Conservation (phyloP, 2,329 filamentous ascomycete genomes). For the Calonectria honghensis region DNA sequence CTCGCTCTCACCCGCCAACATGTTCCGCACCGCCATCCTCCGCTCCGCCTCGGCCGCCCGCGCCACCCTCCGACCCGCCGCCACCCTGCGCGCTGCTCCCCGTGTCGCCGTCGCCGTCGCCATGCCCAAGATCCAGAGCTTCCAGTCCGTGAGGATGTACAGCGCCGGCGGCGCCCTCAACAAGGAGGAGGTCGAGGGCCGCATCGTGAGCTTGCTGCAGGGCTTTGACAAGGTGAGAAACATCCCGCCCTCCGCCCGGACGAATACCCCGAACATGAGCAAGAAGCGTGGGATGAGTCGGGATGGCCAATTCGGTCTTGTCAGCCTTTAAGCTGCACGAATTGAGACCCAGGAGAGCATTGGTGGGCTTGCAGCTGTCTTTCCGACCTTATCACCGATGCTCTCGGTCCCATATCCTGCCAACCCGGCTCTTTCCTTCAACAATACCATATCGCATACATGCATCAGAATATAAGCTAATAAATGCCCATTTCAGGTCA, state of each 20-base stretch:
- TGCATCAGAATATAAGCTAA: conserved; percentile 51
- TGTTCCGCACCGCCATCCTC: conserved; percentile 93
- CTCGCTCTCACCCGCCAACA: conserved; percentile 61
- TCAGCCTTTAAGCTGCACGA: background rate
- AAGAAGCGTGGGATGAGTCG: conserved; percentile 8
- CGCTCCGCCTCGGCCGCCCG: conserved; percentile 83
- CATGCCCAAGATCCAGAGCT: conserved; percentile 75
- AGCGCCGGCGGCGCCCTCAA: conserved; percentile 86
- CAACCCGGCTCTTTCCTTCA: conserved; percentile 26
- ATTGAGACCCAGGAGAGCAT: background rate
- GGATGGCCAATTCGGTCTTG: conserved; percentile 35
- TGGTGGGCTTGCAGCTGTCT: background rate
- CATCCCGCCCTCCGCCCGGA: background rate
- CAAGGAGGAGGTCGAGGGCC: conserved; percentile 90
- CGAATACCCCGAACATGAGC: background rate
- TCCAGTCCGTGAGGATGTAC: conserved; percentile 87
- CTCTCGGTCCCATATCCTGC: background rate
- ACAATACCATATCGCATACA: background rate
- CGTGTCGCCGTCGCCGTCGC: conserved; percentile 77
- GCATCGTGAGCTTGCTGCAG: conserved; percentile 93
- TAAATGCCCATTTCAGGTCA: conserved; percentile 72
- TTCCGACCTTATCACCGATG: background rate
- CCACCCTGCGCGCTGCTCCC: conserved; percentile 74
- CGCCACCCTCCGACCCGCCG: conserved; percentile 68
- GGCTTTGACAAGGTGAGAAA: conserved; percentile 90